phyloP scores from a whole-genome alignment of 768 basidiomycete genomes.

The Psilocybe azurescens region DNA sequence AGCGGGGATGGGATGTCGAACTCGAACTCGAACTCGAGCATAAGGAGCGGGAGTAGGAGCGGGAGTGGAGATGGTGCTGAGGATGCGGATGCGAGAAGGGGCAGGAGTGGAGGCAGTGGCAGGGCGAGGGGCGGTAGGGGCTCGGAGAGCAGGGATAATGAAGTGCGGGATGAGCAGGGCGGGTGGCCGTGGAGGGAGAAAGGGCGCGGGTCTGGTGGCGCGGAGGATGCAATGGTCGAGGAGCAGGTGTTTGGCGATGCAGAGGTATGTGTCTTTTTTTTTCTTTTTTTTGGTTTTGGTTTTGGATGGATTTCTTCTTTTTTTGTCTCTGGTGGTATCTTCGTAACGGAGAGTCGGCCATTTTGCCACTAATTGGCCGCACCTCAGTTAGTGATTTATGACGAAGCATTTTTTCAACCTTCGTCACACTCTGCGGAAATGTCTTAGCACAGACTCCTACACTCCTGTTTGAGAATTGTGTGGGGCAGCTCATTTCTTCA shows the following conservation, averaged over 20 bases:
- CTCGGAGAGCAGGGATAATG: slow-evolving; percentile 26
- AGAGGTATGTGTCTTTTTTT: background rate
- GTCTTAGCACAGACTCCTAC: too few relatives aligned
- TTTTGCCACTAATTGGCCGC: too few relatives aligned
- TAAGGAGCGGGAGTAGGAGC: slow-evolving; percentile 5
- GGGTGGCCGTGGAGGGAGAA: slow-evolving; percentile 30
- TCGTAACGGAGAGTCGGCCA: too few relatives aligned
- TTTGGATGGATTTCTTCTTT: too few relatives aligned
- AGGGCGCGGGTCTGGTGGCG: slow-evolving; percentile 5
- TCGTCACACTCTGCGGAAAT: too few relatives aligned
- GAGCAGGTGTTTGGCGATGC: background rate
- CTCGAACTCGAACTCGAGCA: too few relatives aligned
- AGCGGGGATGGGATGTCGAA: slow-evolving; percentile 1
- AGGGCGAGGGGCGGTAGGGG: background rate
- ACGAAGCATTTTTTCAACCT: too few relatives aligned
- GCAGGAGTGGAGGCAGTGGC: slow-evolving; percentile 13
- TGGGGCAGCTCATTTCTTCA: too few relatives aligned
- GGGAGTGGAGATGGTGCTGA: slow-evolving; percentile 6
- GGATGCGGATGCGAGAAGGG: background rate
- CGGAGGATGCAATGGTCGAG: slow-evolving; percentile 19
- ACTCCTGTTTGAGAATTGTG: too few relatives aligned
- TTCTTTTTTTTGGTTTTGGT: too few relatives aligned
- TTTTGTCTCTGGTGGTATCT: too few relatives aligned
- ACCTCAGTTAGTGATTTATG: too few relatives aligned
- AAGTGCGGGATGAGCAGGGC: slow-evolving; percentile 33